Base-by-base conservation (phyloP, 2,329 filamentous ascomycete species). In the Seiridium unicorne region DNA sequence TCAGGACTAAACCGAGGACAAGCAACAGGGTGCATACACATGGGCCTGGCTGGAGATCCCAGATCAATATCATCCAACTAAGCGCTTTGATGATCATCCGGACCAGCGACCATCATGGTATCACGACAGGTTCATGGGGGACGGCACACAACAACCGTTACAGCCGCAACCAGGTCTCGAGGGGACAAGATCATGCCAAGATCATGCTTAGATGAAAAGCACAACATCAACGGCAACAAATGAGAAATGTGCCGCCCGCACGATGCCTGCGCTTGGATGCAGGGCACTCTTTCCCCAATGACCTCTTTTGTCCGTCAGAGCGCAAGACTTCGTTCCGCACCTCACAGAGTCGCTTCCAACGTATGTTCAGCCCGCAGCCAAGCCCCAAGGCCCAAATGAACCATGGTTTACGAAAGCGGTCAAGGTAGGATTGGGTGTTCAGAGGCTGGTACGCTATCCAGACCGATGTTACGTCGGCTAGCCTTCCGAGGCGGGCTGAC, bases 391-490 rank as follows among this genome's bases (percentile, higher is more conserved):
- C 38, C 2, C 38, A 32, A 53, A n/a, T 32, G 49, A 32, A 32
- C 49, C 35, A 35, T 18, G 31, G 49, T 35, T 36, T 18, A 26
- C 11, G n/a, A 13, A 49, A 26, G 11, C n/a, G 10, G 8, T 53
- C n/a, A 36, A 34, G n/a, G 49, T 53, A 32, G 49, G 32, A 53
- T 53, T 53, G 49, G 49, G 31, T 18, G 26, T 18, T 44, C 38
- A 18, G 36, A 55, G 34, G 26, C 40, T 55, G 53, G 53, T 32
- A 55, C 53, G 34, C 44, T 57, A 46, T 48, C 9, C 34, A 47
- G 49, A 8, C 44, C 54, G 42, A 57, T 57, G 54, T 46, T 34
- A 57, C 54, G 42, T 57, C 54, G 54, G 54, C 54, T 47, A 36
- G 11, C 31, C 18, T 57, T 57, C 54, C 54, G 54, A 40, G 54